A percentile compares a stretch with the other conserved stretches of the same genome.
These are phyloP conservation scores for Leptographium wingfieldii DNA, from an alignment of 2,329 filamentous ascomycete species.

Conservation along the genomic window DNA sequence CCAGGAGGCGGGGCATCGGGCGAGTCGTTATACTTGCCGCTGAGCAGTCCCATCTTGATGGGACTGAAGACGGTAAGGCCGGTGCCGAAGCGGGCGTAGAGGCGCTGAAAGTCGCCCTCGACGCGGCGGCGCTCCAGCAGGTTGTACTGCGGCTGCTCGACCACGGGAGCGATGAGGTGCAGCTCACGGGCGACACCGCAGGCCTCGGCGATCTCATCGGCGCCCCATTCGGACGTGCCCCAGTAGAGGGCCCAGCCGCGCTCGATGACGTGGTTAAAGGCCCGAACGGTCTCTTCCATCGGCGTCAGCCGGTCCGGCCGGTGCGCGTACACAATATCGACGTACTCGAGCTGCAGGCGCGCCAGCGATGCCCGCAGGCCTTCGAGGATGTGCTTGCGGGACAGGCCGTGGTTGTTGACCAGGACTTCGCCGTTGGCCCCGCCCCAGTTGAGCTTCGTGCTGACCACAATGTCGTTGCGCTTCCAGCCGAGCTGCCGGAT, in stretches of 20 bases:
- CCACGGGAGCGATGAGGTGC: conserved; percentile 47
- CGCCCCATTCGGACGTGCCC: conserved; percentile 59
- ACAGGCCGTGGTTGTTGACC: conserved; percentile 37
- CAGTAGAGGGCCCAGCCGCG: conserved; percentile 60
- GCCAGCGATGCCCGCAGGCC: conserved; percentile 43
- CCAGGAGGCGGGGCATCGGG: conserved; percentile 19
- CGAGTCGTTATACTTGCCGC: conserved; percentile 51
- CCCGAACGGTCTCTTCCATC: conserved; percentile 50
- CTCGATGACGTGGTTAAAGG: conserved; percentile 37
- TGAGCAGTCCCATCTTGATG: conserved; percentile 40
- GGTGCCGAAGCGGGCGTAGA: conserved; percentile 43
- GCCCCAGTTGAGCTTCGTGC: conserved; percentile 55
- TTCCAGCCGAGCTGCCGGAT: conserved; percentile 41
- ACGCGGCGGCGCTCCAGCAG: conserved; percentile 35
- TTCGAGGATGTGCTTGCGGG: conserved; percentile 41
- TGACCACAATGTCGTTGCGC: conserved; percentile 40
- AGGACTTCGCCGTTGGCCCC: conserved; percentile 43
- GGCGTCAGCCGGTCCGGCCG: conserved; percentile 45
- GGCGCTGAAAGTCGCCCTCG: conserved; percentile 36
- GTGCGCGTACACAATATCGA: conserved; percentile 52
- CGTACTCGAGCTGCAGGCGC: conserved; percentile 51
- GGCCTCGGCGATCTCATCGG: conserved; percentile 53
- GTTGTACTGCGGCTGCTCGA: conserved; percentile 60
- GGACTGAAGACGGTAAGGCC: conserved; percentile 41
- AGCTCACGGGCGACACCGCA: conserved; percentile 48